Evolutionary conservation across 179 eudicot species (phyloP), one percentile per base, ranked within the genome.

Genomic region (Heliamphora pulchella): DNA sequence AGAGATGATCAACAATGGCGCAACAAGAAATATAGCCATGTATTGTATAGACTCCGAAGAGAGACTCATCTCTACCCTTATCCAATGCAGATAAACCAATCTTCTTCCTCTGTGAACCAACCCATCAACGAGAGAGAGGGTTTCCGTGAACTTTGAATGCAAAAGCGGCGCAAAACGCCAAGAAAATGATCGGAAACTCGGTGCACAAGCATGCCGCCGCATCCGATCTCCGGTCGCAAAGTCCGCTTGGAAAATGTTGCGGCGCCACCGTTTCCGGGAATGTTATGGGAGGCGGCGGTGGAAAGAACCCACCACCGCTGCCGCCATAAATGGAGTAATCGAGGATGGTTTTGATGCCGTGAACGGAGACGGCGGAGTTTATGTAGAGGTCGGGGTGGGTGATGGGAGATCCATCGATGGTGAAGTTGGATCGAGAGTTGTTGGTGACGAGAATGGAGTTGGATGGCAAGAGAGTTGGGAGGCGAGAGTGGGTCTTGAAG

Each of bases 391-490:
- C 91, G 0, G 91, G 91, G 44, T 80, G 79, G 7, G 86, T 85
- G 46, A 92, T 41, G 11, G 13, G 77, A 17, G 86, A 82, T 9
- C 58, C 88, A 47, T 91, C 84, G 65, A 92, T 10, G 71, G 91
- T 82, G 83, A 86, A 87, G 22, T 89, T 86, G 46, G 73, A 31
- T 41, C 31, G 67, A 0, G 91, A 86, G 72, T 78, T 87, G 75
- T 85, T 81, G 59, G 94, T 92, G 71, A 89, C 59, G 77, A 91
- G 78, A 71, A 92, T 82, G 78, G 84, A 87, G 3, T 86, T 84
- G 9, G 86, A 80, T 10, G 90, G 88, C 8, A 91, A 76, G 79
- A 91, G 90, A 8, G 97, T 91, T 0, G 91, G 94, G 74, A 91
- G 84, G 44, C 90, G 86, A 1, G 91, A 51, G 18, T 77, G 80